Evolutionary conservation across 2,329 filamentous ascomycete species (phyloP).

Genomic region (Aotearoamyces nothofagi): DNA sequence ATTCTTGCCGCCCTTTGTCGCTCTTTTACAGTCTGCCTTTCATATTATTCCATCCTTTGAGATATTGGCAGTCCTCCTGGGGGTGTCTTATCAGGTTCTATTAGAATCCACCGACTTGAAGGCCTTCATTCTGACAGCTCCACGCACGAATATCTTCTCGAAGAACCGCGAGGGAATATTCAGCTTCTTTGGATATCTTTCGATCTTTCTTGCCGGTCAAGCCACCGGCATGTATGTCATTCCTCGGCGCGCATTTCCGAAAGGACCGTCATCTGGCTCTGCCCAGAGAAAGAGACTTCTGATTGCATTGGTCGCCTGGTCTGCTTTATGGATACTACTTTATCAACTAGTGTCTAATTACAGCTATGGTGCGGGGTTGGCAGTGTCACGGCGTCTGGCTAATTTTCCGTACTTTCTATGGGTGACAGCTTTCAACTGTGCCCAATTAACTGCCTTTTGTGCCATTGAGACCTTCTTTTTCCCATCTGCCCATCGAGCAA

Average conservation of each 20-base stretch:
- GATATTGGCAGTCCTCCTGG: conserved; percentile 54
- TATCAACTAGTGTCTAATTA: conserved; percentile 57
- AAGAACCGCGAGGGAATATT: conserved; percentile 94
- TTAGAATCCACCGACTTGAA: conserved; percentile 70
- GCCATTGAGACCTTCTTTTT: conserved; percentile 67
- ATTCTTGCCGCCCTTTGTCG: conserved; percentile 76
- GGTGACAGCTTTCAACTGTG: conserved; percentile 80
- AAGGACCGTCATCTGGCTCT: conserved; percentile 22
- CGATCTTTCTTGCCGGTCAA: conserved; percentile 86
- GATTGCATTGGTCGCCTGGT: conserved; percentile 47
- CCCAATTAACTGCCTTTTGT: conserved; percentile 68
- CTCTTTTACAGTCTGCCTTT: conserved; percentile 62
- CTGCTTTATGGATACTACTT: conserved; percentile 50
- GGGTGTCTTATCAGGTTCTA: conserved; percentile 54
- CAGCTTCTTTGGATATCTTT: conserved; percentile 84
- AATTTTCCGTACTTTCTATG: conserved; percentile 91
- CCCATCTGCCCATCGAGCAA: conserved; percentile 49
- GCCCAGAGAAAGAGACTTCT: conserved; percentile 42
- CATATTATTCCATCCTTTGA: conserved; percentile 63
- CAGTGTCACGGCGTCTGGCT: conserved; percentile 75
- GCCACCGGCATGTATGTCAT: conserved; percentile 69
- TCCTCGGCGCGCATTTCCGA: conserved; percentile 36
- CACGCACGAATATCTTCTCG: conserved; percentile 63
- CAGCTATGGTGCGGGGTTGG: conserved; percentile 53
- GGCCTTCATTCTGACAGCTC: conserved; percentile 67